Conservation (phyloP, 768 basidiomycete species). For the Kwoniella botswanensis region DNA sequence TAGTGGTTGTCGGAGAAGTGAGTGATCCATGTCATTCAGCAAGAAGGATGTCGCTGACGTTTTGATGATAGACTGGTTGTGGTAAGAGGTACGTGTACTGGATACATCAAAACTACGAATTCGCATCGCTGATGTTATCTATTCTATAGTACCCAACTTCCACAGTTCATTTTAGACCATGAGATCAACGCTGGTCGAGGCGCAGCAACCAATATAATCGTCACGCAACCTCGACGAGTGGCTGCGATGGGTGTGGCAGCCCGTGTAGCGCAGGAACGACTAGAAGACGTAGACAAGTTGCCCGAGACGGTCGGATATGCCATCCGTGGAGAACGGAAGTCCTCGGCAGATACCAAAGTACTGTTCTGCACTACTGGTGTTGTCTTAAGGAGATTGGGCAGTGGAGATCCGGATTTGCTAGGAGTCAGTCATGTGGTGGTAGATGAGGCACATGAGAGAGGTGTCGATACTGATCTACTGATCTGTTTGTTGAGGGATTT, state of each 20-base stretch:
- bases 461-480: constrained; percentile 87
- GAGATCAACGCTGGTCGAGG: constrained; percentile 70
- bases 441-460: constrained; percentile 93
- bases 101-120: not conserved
- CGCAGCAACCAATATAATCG: constrained; percentile 72
- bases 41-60: constrained; percentile 3
- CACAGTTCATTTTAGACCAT: constrained; percentile 86
- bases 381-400: constrained; percentile 78
- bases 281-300: constrained; percentile 62
- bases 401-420: constrained; percentile 67
- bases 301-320: constrained; percentile 76
- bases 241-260: constrained; percentile 87
- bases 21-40: constrained; percentile 22
- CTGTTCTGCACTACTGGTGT: constrained; percentile 95
- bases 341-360: constrained; percentile 70
- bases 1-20: constrained; percentile 90
- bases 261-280: constrained; percentile 77
- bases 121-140: not conserved
- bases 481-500: constrained; percentile 82
- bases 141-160: constrained; percentile 63
- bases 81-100: constrained; percentile 65
- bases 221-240: constrained; percentile 88
- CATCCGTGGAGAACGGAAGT: constrained; percentile 82
- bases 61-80: constrained; percentile 64
- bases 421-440: constrained; percentile 83